Base-by-base conservation (phyloP, 768 basidiomycete species). In the Leucocoprinus leucothites region DNA sequence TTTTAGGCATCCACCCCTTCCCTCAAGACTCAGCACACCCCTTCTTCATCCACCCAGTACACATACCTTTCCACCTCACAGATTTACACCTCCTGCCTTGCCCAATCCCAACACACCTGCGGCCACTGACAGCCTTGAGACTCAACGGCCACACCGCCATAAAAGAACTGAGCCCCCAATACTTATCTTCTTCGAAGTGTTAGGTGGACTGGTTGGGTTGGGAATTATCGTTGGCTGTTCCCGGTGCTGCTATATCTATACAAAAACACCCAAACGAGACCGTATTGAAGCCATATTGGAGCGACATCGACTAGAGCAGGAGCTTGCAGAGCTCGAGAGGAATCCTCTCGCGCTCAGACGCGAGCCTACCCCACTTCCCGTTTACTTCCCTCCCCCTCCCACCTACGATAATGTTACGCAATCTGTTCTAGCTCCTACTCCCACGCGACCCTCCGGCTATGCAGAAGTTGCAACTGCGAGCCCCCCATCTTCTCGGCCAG, bases 371-470 rank as follows among this genome's bases (percentile, higher is more conserved):
- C 79, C 81, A 18, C 77, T 79, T 1, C 82, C 82, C 41, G 79
- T 79, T 1, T 83, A 83, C 63, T 63, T 77, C 46, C 74, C 73
- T n/a, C 74, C 73, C 18, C 81, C 82, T 11, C 74, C 78, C 4
- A 68, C 72, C 3, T 83, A 83, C 61, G 66, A 69, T 3, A 62
- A 36, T 18, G 21, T 42, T 41, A 14, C 34, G 1, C 40, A 45
- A 3, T 31, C 19, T 5, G 18, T n/a, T 24, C 38, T 57, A 22
- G 36, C 36, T 36, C 9, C 45, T 8, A 34, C n/a, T 9, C 50
- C 38, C 11, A 53, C 45, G 13, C 58, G 16, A 41, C 56, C 45
- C 13, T 48, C 52, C 28, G 52, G 58, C 21, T 65, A 63, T 28
- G 45, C 42, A 24, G 63, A 58, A 19, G 41, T 61, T 25, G 41